Evolutionary conservation across 1,139 yeast genomes (phyloP).

Genomic region (Entelexis paramagnoliae): DNA sequence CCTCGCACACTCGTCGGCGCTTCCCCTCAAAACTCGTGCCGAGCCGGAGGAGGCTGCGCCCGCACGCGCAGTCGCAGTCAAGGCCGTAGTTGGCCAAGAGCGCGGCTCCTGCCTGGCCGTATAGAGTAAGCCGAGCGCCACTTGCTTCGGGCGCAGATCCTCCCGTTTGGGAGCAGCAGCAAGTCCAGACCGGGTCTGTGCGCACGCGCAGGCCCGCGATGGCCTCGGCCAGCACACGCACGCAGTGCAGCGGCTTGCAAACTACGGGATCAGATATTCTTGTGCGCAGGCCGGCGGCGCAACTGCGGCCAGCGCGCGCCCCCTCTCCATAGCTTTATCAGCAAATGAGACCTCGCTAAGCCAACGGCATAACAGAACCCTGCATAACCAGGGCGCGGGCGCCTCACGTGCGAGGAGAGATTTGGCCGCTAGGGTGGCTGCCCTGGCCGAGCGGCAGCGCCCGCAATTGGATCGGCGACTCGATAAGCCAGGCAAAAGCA

Average conservation of each 20-base stretch:
- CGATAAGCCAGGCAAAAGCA: neutral
- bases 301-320: neutral
- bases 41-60: neutral
- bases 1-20: no score
- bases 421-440: neutral
- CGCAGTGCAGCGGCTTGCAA: no score
- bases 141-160: neutral
- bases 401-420: neutral
- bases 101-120: neutral
- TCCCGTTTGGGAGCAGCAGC: neutral
- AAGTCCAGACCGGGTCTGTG: no score
- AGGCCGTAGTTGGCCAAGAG: neutral
- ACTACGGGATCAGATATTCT: no score
- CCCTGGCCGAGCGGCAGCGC: neutral
- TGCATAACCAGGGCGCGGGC: neutral
- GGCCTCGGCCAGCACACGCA: no score
- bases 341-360: conserved; percentile 1
- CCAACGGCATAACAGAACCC: neutral
- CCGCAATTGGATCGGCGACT: conserved; percentile 1
- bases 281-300: no score
- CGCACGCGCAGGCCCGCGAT: no score
- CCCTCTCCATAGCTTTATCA: neutral
- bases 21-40: neutral
- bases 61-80: neutral
- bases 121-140: neutral